phyloP scores from a whole-genome alignment of 176 grass and related monocot genomes.

The Juncus inflexus region DNA sequence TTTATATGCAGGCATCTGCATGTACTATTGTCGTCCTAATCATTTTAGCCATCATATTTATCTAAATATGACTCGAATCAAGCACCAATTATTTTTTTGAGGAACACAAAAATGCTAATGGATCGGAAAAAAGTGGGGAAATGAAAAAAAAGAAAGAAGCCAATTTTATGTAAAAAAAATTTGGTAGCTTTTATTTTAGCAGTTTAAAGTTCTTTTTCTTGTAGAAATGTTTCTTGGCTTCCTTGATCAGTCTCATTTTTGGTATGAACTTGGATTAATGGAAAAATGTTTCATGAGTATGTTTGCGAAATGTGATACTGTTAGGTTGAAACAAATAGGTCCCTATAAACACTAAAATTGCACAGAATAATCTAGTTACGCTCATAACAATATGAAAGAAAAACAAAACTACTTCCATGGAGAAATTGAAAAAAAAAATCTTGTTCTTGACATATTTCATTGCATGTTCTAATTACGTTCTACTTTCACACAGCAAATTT shows the following conservation, averaged over 20 bases:
- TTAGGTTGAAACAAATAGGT: too few species aligned
- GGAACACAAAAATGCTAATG: neutral
- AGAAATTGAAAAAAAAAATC: too few species aligned
- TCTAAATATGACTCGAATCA: constrained; percentile 11
- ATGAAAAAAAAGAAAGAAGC: too few species aligned
- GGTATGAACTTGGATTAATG: neutral
- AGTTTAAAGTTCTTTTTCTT: constrained; percentile 5
- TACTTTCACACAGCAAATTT: too few species aligned
- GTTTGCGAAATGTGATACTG: too few species aligned
- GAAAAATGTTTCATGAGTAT: neutral
- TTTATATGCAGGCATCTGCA: constrained; percentile 11
- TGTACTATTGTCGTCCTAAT: constrained; percentile 24
- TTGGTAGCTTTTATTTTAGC: constrained; percentile 9
- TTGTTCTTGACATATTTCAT: too few species aligned
- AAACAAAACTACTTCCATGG: too few species aligned
- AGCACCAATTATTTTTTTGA: constrained; percentile 11
- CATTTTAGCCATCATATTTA: constrained; percentile 21
- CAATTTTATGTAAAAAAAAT: neutral
- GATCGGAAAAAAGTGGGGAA: too few species aligned
- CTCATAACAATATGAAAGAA: too few species aligned
- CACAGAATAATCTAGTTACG: too few species aligned
- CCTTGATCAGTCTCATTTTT: constrained; percentile 22
- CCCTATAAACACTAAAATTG: too few species aligned
- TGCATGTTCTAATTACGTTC: too few species aligned
- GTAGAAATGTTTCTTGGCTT: neutral